Percentiles rank a stretch among this genome's conserved stretches.
Evolutionary conservation across 768 basidiomycete species (phyloP).

Genomic region (Tephrocybe rancida): DNA sequence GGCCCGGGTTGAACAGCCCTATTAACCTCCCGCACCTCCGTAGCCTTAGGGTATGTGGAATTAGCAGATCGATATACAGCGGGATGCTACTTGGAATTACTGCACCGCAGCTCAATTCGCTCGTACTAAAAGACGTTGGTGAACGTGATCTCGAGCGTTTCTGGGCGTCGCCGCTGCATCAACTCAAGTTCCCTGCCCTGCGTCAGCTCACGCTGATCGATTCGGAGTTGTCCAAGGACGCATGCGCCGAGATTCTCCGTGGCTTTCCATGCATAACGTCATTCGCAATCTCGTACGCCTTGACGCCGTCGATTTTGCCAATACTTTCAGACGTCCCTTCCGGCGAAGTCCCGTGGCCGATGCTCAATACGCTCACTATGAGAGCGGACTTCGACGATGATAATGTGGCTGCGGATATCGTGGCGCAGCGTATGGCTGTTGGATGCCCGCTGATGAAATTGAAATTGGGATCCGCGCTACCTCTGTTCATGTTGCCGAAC

Average conservation of each 20-base stretch:
- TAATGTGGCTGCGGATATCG: slow-evolving; percentile 24
- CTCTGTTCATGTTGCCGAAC: slow-evolving; percentile 18
- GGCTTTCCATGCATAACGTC: slow-evolving; percentile 33
- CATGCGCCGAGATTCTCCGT: slow-evolving; percentile 29
- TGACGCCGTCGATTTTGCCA: slow-evolving; percentile 25
- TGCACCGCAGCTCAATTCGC: slow-evolving; percentile 38
- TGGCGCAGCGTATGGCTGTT: slow-evolving; percentile 19
- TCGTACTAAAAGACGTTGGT: slow-evolving; percentile 43
- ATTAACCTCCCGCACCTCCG: slow-evolving; percentile 35
- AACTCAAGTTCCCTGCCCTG: slow-evolving; percentile 32
- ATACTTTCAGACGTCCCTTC: slow-evolving; percentile 20
- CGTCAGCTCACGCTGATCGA: slow-evolving; percentile 38
- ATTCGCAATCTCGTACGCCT: slow-evolving; percentile 29
- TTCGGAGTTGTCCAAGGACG: slow-evolving; percentile 36
- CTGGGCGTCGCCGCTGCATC: slow-evolving; percentile 21
- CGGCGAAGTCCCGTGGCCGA: slow-evolving; percentile 32
- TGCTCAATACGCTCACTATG: slow-evolving; percentile 28
- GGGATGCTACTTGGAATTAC: slow-evolving; percentile 37
- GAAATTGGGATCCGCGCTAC: slow-evolving; percentile 22
- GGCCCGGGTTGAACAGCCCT: slow-evolving; percentile 23
- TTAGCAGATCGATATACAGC: slow-evolving; percentile 35
- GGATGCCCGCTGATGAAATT: slow-evolving; percentile 30
- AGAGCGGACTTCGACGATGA: slow-evolving; percentile 26
- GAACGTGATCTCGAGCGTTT: slow-evolving; percentile 43
- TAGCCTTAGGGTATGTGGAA: slow-evolving; percentile 41